A percentile compares a stretch with the other conserved stretches of the same genome.
Conservation (phyloP, 2,329 filamentous ascomycete species). For the Cladosporium phlei region DNA sequence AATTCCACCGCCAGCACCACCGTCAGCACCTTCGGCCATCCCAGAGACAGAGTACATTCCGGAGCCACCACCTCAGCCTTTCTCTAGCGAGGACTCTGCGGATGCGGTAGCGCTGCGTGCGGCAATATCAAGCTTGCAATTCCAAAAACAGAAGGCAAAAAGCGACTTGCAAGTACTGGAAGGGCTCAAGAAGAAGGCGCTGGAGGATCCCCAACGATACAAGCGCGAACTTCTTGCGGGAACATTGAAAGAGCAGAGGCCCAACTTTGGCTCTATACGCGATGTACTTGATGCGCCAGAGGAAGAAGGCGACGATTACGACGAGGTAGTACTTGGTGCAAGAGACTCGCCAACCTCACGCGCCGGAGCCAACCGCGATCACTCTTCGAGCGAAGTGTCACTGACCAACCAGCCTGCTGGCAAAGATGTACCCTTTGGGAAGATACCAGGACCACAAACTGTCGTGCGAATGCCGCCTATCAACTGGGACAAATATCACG, state of each 20-base stretch:
- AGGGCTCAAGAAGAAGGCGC: conserved; percentile 64
- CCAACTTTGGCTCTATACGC: conserved; percentile 27
- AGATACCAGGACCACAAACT: conserved; percentile 72
- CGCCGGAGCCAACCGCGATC: background rate
- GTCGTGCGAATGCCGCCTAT: conserved; percentile 81
- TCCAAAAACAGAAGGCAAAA: conserved; percentile 74
- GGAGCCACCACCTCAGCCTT: conserved; percentile 41
- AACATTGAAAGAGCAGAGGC: conserved; percentile 37
- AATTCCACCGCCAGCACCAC: conserved; percentile 14
- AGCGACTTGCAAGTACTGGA: conserved; percentile 69
- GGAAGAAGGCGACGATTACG: conserved; percentile 25
- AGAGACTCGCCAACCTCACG: conserved; percentile 26
- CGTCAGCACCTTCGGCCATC: conserved; percentile 14
- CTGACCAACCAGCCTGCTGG: background rate
- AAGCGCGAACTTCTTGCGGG: conserved; percentile 62
- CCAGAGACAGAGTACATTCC: conserved; percentile 35
- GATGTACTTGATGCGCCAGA: conserved; percentile 33
- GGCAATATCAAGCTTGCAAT: conserved; percentile 78
- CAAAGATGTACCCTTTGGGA: conserved; percentile 47
- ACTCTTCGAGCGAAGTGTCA: conserved; percentile 13
- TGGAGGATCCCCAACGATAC: conserved; percentile 68
- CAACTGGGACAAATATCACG: conserved; percentile 91
- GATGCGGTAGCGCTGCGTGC: conserved; percentile 84
- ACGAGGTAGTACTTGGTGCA: conserved; percentile 26
- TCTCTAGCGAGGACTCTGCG: conserved; percentile 58